Base-by-base conservation (phyloP, 208 protist species). In the Leishmania arabica region DNA sequence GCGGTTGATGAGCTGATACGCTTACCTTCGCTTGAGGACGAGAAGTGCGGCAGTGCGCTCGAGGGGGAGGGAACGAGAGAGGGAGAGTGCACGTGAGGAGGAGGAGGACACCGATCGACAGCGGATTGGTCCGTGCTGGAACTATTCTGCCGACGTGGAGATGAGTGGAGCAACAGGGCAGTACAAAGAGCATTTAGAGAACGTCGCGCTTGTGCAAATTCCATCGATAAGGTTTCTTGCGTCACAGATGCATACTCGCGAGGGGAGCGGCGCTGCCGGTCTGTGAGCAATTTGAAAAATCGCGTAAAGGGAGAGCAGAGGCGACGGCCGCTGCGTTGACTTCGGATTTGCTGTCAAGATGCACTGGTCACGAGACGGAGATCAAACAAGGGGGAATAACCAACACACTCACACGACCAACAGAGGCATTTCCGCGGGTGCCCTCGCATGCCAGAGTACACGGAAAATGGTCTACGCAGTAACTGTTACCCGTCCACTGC, bases 401-500 rank as follows among this genome's bases (percentile, higher is more conserved):
- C 24, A 49, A 8, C 42, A 49, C 68, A 72, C 24, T 72, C 42
- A 53, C 24, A 13, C 37, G 13, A 24, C 13, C 31, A n/a, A 47
- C 51, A 58, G 31, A 76, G 21, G 40, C 31, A 42, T 53, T n/a
- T 77, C 72, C 27, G 13, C 13, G 45, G 40, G 21, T 73, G 69
- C 11, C 17, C 40, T 51, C 19, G 2, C 11, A 0, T 45, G 31
- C 47, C 19, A 54, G 7, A 40, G 5, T 47, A 34, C 42, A 24
- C 3, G 27, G 45, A 27, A 31, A 68, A n/a, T 51, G 66, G 40
- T 40, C 21, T 42, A 64, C 60, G 65, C 73, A 65, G 83, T 68
- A 79, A 83, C 78, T 81, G 84, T 84, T 83, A 87, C 79, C 84
- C 60, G 76, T 84, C 79, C 70, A 77, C 82, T 72, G 71, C 75